phyloP scores from a whole-genome alignment of 2,329 filamentous ascomycete species.

The Geosmithia putterillii region DNA sequence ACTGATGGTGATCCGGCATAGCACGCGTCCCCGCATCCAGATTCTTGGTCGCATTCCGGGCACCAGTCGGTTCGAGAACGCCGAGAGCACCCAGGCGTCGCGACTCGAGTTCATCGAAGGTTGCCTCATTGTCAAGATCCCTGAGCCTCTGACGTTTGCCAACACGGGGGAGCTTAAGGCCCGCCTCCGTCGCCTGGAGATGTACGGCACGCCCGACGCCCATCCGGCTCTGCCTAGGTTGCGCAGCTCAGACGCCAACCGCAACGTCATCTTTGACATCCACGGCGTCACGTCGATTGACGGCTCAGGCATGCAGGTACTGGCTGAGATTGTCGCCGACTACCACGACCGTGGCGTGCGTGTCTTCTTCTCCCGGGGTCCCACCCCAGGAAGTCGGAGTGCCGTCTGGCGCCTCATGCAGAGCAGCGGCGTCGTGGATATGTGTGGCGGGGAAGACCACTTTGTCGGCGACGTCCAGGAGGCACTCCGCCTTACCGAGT shows the following conservation, averaged over 20 bases:
- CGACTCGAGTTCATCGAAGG: slow-evolving; percentile 82
- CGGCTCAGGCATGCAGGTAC: slow-evolving; percentile 82
- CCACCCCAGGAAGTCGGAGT: slow-evolving; percentile 25
- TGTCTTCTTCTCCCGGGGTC: slow-evolving; percentile 59
- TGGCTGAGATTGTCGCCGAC: slow-evolving; percentile 73
- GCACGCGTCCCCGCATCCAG: slow-evolving; percentile 86
- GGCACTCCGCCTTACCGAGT: slow-evolving; percentile 69
- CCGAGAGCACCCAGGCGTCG: slow-evolving; percentile 53
- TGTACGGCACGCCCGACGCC: slow-evolving; percentile 74
- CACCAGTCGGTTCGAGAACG: slow-evolving; percentile 76
- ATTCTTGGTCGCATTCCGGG: slow-evolving; percentile 84
- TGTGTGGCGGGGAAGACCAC: slow-evolving; percentile 63
- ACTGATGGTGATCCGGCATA: slow-evolving; percentile 78
- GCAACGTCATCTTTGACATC: slow-evolving; percentile 92
- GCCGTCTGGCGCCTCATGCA: slow-evolving; percentile 62
- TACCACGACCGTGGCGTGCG: slow-evolving; percentile 68
- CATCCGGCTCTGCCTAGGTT: slow-evolving; percentile 81
- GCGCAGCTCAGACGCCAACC: slow-evolving; percentile 66
- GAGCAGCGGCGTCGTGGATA: slow-evolving; percentile 71
- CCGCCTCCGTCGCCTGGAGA: slow-evolving; percentile 69
- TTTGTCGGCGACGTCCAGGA: slow-evolving; percentile 79
- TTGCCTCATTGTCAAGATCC: slow-evolving; percentile 92
- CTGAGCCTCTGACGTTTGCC: slow-evolving; percentile 90
- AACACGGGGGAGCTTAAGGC: slow-evolving; percentile 90
- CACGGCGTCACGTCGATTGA: slow-evolving; percentile 95